phyloP scores from a whole-genome alignment of 2,329 filamentous ascomycete species.

The Zymoseptoria crescenta region DNA sequence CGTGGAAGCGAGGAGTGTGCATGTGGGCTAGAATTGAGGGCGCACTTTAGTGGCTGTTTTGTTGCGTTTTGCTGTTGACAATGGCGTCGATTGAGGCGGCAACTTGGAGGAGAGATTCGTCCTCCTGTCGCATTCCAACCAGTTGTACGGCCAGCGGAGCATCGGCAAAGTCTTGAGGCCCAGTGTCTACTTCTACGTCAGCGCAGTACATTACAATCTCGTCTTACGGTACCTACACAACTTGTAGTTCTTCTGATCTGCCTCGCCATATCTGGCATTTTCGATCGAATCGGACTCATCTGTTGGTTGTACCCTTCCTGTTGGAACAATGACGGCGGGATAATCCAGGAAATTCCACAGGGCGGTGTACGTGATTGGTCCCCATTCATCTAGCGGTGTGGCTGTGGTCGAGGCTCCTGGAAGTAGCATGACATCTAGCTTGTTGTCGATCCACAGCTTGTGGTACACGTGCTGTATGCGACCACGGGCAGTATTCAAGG shows the following conservation, averaged over 20 bases:
- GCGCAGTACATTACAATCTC: background rate
- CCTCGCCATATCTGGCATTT: constrained; percentile 3
- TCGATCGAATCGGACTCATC: constrained; percentile 11
- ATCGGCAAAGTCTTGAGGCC: constrained; percentile 22
- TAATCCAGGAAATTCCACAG: constrained; percentile 37
- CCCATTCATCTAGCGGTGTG: constrained; percentile 45
- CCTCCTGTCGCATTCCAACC: constrained; percentile 27
- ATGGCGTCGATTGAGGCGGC: constrained; percentile 24
- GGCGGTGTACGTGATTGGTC: constrained; percentile 40
- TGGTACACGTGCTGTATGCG: constrained; percentile 31
- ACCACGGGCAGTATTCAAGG: constrained; percentile 10
- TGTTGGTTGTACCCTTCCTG: constrained; percentile 7
- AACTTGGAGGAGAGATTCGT: constrained; percentile 23
- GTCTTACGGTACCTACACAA: constrained; percentile 15
- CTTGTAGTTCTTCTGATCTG: constrained; percentile 15
- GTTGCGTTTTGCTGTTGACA: constrained; percentile 12
- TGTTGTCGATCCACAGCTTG: constrained; percentile 34
- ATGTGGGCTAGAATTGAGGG: background rate
- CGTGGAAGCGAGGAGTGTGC: constrained; percentile 2
- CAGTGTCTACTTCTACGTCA: constrained; percentile 22
- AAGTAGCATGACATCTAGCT: constrained; percentile 45
- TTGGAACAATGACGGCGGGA: constrained; percentile 8
- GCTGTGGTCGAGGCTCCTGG: constrained; percentile 45
- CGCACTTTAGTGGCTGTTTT: background rate
- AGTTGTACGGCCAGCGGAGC: constrained; percentile 26